Evolutionary conservation across 2,329 filamentous ascomycete species (phyloP), one percentile per base, ranked within the genome.

Genomic region (Fusarium sacchari): DNA sequence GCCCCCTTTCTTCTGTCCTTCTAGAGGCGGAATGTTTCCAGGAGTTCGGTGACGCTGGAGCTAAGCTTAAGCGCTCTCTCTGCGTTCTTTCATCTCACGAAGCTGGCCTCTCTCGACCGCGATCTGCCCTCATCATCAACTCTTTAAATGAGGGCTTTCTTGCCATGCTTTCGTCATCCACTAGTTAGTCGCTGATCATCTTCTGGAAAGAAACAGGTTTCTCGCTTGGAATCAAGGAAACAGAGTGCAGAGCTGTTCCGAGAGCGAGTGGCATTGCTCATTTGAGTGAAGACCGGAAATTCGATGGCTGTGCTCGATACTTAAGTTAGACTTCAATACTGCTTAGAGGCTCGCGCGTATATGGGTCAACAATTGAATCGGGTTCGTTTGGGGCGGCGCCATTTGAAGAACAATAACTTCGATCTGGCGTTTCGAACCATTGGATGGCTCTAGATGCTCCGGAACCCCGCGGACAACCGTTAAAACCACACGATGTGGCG

Each of bases 1-100:
- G 28, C 71, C 67, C 70, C 70, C 63, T 75, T 77, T 72, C 66
- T 72, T 59, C 65, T 69, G 57, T 55, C 56, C 56, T 66, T 75
- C 63, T 64, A 75, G 53, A 64, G 63, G 34, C 42, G 24, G 32
- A 59, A 68, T 59, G 70, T 64, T 65, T 56, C 64, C 55, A 56
- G 32, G 56, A 69, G 66, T 64, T 69, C 62, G 67, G 64, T 58
- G 60, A 68, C 59, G 59, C 57, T 65, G 49, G 32, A 32, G 34
- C 50, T 59, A 60, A 55, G 58, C 47, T 66, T 73, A 58, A 49
- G 32, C 55, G 60, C 60, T 55, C 30, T 60, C 22, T 59, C n/a
- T 60, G 50, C 8, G 30, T 55, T 14, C 50, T 55, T 28, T 71
- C 65, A 72, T 67, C 61, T 74, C 58, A 68, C 39, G 43, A 50